phyloP scores from a whole-genome alignment of 1,139 yeast species.

The Yamadazyma spencermartinsiae region DNA sequence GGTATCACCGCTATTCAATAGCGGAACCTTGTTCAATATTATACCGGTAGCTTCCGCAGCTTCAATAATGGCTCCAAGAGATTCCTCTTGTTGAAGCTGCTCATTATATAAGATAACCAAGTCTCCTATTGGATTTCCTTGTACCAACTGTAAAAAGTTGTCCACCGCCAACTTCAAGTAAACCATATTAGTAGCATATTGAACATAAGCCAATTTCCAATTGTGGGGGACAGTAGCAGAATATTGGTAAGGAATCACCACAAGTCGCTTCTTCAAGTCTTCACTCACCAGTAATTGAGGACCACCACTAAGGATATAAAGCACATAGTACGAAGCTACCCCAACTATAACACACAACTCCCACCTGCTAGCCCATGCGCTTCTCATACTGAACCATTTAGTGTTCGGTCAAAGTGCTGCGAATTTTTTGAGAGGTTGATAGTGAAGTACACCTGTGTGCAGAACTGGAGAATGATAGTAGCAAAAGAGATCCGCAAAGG shows the following conservation, averaged over 20 bases:
- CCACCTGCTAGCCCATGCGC: background rate
- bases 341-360: background rate
- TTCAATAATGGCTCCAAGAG: background rate
- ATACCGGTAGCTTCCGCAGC: slow-evolving; percentile 10
- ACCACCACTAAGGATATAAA: background rate
- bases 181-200: slow-evolving; percentile 36
- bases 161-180: slow-evolving; percentile 35
- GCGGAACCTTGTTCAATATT: slow-evolving; percentile 5
- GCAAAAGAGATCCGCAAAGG: too few species aligned
- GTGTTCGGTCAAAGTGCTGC: too few species aligned
- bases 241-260: background rate
- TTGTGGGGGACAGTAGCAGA: background rate
- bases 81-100: slow-evolving; percentile 11
- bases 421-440: too few species aligned
- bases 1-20: background rate
- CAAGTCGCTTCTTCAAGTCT: background rate
- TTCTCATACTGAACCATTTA: background rate
- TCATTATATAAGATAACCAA: slow-evolving; percentile 29
- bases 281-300: background rate
- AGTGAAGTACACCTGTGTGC: too few species aligned
- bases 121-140: slow-evolving; percentile 24
- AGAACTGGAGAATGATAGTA: too few species aligned
- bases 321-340: background rate
- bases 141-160: slow-evolving; percentile 27
- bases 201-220: slow-evolving; percentile 25